Percentiles rank a stretch among this genome's conserved stretches.
Conservation (phyloP, 306 rosid species). For the Begonia fuchsioides region DNA sequence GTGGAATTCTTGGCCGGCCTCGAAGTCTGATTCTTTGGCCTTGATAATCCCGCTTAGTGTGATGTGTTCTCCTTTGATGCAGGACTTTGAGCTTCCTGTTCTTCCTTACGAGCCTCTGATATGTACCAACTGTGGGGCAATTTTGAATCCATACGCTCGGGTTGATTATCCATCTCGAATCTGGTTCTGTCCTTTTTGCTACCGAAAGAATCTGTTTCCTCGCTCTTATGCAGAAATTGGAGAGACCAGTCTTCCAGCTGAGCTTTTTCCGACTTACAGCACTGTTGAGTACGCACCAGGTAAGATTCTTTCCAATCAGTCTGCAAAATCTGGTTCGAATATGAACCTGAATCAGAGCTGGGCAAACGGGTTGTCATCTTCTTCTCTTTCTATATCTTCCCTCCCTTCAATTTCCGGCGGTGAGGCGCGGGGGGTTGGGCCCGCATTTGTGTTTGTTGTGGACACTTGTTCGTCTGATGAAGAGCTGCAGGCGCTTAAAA, state of each 20-base stretch:
- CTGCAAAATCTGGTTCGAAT: conserved; percentile 12
- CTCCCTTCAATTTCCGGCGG: conserved; percentile 16
- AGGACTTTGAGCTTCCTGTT: conserved; percentile 47
- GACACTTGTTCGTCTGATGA: conserved; percentile 36
- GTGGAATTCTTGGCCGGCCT: conserved; percentile 83
- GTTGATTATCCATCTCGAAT: conserved; percentile 70
- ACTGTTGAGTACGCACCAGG: conserved; percentile 56
- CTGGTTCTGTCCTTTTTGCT: conserved; percentile 85
- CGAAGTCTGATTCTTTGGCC: conserved; percentile 27
- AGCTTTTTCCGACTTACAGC: conserved; percentile 84
- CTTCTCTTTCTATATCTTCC: conserved; percentile 25
- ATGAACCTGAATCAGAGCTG: conserved; percentile 14
- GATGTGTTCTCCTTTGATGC: conserved; percentile 68
- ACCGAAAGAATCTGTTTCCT: conserved; percentile 46
- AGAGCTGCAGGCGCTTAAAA: conserved; percentile 50
- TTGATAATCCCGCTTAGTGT: conserved; percentile 57
- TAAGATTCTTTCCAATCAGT: conserved; percentile 10
- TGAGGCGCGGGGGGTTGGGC: conserved; percentile 27
- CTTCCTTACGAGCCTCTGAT: conserved; percentile 65
- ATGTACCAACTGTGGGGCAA: conserved; percentile 52
- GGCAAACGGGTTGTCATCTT: conserved; percentile 17
- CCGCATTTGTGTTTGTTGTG: conserved; percentile 49
- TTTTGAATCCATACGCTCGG: conserved; percentile 80
- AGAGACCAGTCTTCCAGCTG: conserved; percentile 80
- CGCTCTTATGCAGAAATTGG: conserved; percentile 51